These are phyloP conservation scores for Knufia petricola DNA, from an alignment of 2,329 filamentous ascomycete species.

Conservation along the genomic window DNA sequence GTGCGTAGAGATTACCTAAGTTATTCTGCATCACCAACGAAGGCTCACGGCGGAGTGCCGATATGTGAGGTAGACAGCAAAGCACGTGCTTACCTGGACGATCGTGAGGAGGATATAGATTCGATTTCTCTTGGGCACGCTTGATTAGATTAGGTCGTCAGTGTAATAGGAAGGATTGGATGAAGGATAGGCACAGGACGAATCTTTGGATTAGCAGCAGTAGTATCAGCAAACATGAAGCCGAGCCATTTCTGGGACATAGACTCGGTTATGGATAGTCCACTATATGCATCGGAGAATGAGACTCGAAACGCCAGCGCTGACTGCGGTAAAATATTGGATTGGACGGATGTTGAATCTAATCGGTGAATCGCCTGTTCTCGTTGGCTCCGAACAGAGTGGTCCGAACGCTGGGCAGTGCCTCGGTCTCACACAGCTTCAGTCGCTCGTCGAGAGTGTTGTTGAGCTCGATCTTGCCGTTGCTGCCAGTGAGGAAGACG, in stretches of 20 bases:
- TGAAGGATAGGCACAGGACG: not conserved
- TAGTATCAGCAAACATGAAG: no score
- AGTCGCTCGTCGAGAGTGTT: constrained; percentile 94
- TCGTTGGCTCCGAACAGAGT: constrained; percentile 88
- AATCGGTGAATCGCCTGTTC: constrained; percentile 94
- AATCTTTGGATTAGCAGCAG: no score
- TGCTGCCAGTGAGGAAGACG: constrained; percentile 66
- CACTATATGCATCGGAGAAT: not conserved
- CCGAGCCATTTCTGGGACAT: not conserved
- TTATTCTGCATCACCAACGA: no score
- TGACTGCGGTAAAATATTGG: not conserved
- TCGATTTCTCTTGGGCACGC: no score
- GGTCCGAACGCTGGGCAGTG: constrained; percentile 73
- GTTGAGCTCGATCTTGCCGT: constrained; percentile 95
- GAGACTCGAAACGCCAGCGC: not conserved
- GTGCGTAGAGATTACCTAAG: no score
- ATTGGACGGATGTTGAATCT: constrained; percentile 26
- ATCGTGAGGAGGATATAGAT: no score
- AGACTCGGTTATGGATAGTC: not conserved
- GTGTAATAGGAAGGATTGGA: no score
- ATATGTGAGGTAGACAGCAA: no score
- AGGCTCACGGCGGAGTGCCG: no score
- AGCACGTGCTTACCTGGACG: no score
- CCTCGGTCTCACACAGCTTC: constrained; percentile 71
- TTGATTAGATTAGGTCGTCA: no score